These are phyloP conservation scores for Oryza coarctata DNA, from an alignment of 176 grass and related monocot species.

Conservation along the genomic window DNA sequence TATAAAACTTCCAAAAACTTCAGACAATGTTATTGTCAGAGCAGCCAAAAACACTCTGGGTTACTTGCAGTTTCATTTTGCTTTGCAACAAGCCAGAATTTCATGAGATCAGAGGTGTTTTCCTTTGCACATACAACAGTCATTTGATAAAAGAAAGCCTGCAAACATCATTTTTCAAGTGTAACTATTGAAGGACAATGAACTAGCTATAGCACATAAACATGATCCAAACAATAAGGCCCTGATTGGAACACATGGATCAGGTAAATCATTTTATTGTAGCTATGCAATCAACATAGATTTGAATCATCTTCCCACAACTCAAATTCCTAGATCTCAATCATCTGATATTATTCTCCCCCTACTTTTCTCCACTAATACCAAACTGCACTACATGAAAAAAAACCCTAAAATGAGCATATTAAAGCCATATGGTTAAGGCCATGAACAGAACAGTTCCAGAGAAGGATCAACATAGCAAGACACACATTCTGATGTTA, in stretches of 20 bases:
- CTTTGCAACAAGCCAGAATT: slow-evolving; percentile 21
- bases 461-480: background rate
- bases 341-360: background rate
- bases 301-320: background rate
- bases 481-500: background rate
- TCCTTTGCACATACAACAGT: slow-evolving; percentile 6
- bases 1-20: slow-evolving; percentile 11
- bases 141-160: slow-evolving; percentile 25
- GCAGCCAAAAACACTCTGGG: slow-evolving; percentile 28
- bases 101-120: background rate
- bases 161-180: slow-evolving; percentile 6
- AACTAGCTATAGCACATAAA: background rate
- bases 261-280: background rate
- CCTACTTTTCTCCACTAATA: background rate
- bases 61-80: slow-evolving; percentile 21
- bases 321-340: background rate
- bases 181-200: background rate
- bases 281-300: background rate
- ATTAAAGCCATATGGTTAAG: background rate
- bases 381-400: background rate
- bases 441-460: background rate
- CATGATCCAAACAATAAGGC: background rate
- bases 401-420: background rate
- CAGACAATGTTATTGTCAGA: slow-evolving; percentile 20
- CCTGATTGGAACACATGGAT: background rate